Base-by-base conservation (phyloP, 345 rosid species). In the Cardamine resedifolia region DNA sequence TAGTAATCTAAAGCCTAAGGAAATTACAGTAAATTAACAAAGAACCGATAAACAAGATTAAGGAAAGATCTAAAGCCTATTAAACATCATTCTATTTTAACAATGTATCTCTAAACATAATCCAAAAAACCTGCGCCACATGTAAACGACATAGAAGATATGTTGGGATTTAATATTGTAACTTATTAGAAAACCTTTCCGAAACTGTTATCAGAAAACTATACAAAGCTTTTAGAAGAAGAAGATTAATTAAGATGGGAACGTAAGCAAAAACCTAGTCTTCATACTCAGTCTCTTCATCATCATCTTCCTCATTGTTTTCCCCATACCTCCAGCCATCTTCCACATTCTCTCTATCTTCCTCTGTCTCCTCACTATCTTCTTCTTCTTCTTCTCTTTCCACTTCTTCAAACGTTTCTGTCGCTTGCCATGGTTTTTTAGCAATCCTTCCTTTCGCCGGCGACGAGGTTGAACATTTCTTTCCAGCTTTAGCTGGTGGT, bases 241-340 rank as follows among this genome's bases (percentile, higher is more conserved):
- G 55, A 39, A 62, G 45, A n/a, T n/a, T n/a, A n/a, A n/a, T n/a
- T n/a, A n/a, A n/a, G 36, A 62, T 33, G 11, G 16, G 30, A 70
- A 62, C 6, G 20, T 3, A 47, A 57, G 1, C 11, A 60, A 55
- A 55, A 70, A 10, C 11, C 81, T 85, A 91, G 64, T 91, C 99
- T 83, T 91, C 99, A 56, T 95, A 76, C 70, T 91, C 96, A 0
- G 99, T 95, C 82, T 95, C 99, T 77, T 95, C 99, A 10, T 95
- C 96, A 11, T 91, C 94, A 0, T 91, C 96, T 4, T 87, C 94
- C 18, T 75, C 80, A 2, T 88, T 83, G 77, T 85, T 85, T 45
- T 82, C 87, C 0, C 86, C 85, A 67, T 81, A 88, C 63, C 90
- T 84, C 92, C 90, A 95, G 36, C 97, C 92, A 68, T 88, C 96